phyloP scores from a whole-genome alignment of 2,329 filamentous ascomycete species.

The Trichoderma sp. region DNA sequence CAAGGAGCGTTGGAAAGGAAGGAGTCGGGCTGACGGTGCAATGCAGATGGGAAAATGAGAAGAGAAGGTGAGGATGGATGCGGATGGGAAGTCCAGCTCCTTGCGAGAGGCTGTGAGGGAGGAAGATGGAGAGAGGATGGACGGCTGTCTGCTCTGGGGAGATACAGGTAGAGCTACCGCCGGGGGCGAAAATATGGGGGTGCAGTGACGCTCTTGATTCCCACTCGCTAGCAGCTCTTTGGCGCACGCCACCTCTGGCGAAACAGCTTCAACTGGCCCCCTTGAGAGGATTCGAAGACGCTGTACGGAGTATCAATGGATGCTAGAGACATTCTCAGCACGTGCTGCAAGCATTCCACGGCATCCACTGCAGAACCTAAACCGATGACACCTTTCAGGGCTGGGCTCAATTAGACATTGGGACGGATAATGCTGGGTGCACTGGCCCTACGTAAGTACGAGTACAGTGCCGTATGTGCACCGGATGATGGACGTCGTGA shows the following conservation, averaged over 20 bases:
- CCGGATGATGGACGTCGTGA: not conserved
- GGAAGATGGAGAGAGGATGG: constrained; percentile 26
- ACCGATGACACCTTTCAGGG: not conserved
- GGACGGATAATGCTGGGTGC: not conserved
- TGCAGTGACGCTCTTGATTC: constrained; percentile 19
- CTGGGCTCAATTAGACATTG: not conserved
- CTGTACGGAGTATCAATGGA: not conserved
- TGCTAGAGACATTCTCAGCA: not conserved
- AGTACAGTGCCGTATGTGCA: not conserved
- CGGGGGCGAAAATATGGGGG: constrained; percentile 11
- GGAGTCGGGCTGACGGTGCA: constrained; percentile 35
- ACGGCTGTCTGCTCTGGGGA: not conserved
- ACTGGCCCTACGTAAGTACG: not conserved
- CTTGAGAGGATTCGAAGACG: not conserved
- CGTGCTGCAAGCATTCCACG: not conserved
- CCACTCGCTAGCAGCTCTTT: constrained; percentile 20
- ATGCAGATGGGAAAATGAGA: constrained; percentile 38
- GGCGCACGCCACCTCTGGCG: constrained; percentile 23
- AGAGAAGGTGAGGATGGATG: constrained; percentile 49
- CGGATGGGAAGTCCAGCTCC: constrained; percentile 40
- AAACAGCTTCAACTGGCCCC: constrained; percentile 24
- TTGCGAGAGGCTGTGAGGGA: constrained; percentile 32
- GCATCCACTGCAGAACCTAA: constrained; percentile 1
- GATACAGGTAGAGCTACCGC: not conserved
- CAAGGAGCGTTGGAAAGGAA: constrained; percentile 43